phyloP scores from a whole-genome alignment of 768 basidiomycete species.

The Pisolithus tinctorius region DNA sequence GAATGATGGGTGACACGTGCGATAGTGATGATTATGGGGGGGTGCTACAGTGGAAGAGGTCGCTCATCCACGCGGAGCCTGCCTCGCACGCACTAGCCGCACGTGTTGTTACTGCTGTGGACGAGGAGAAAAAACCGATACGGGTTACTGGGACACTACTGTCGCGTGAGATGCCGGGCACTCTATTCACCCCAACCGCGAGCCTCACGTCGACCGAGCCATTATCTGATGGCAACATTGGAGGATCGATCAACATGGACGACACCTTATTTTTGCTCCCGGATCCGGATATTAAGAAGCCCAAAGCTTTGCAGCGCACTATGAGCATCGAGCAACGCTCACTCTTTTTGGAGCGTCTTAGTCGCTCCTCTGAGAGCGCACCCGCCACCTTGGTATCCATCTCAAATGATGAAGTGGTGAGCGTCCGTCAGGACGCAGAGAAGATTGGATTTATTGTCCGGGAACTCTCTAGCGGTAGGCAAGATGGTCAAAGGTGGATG shows the following conservation, averaged over 20 bases:
- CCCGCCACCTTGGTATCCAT: constrained; percentile 46
- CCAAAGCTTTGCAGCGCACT: constrained; percentile 34
- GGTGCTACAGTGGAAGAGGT: constrained; percentile 22
- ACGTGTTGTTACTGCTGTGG: constrained; percentile 26
- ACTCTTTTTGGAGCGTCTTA: constrained; percentile 41
- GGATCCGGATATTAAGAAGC: constrained; percentile 7
- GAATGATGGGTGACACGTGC: constrained; percentile 26
- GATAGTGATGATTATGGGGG: constrained; percentile 20
- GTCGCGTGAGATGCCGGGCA: constrained; percentile 49
- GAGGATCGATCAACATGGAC: constrained; percentile 18
- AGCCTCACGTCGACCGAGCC: constrained; percentile 23
- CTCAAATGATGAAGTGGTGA: constrained; percentile 37
- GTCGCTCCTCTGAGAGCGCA: constrained; percentile 25
- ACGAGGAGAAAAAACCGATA: constrained; percentile 6
- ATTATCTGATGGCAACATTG: constrained; percentile 28
- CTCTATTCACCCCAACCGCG: constrained; percentile 44
- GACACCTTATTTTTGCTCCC: constrained; percentile 21
- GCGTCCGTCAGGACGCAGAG: constrained; percentile 34
- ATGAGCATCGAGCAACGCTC: constrained; percentile 51
- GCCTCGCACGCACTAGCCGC: constrained; percentile 26
- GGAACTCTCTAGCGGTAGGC: constrained; percentile 26
- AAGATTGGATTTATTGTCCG: constrained; percentile 39
- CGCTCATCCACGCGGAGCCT: constrained; percentile 25
- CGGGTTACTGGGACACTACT: constrained; percentile 2
- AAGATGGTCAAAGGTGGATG: constrained; percentile 37